Evolutionary conservation across 768 basidiomycete genomes (phyloP), one percentile per base, ranked within the genome.

Genomic region (Russula emetica): DNA sequence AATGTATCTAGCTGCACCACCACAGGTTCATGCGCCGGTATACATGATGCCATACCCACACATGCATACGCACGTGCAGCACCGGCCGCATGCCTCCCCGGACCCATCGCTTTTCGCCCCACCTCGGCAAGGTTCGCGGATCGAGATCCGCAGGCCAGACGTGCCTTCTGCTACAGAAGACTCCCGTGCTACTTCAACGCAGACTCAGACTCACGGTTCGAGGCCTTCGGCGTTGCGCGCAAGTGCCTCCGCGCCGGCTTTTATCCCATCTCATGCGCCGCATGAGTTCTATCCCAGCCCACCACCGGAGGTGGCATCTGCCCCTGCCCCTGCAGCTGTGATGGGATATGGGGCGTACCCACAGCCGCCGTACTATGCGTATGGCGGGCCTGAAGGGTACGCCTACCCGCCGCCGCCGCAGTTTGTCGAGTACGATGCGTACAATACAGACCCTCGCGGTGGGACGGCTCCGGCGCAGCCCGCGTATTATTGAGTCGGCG

Each of bases 81-180:
- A 62, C 59, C 40, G 47, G 32, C 77, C 86, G 1, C 76, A 79
- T 18, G 78, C 80, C 38, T 85, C 86, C 24, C 85, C 87, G 16
- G 86, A 87, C 70, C 64, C 79, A 16, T 83, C 88, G n/a, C 82
- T 91, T 26, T 91, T 92, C 71, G 79, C 85, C 5, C 84, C 87
- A 70, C 86, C 89, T 38, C 82, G 88, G 22, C 84, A 88, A 72
- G 83, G 81, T 62, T 82, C 84, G 24, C 86, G 88, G 54, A 75
- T 92, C 60, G 85, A 89, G 74, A 92, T 92, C 56, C 86, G 89
- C 63, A 82, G 87, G 14, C 89, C 83, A 2, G 72, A 72, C 9
- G 76, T 76, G 52, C 66, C 47, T 9, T 59, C 58, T 45, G 14
- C n/a, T 13, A 32, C 45, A 2, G 63, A 64, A 24, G 53, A 60